Evolutionary conservation across 208 protist species (phyloP).

Genomic region (Crithidia expoeki): DNA sequence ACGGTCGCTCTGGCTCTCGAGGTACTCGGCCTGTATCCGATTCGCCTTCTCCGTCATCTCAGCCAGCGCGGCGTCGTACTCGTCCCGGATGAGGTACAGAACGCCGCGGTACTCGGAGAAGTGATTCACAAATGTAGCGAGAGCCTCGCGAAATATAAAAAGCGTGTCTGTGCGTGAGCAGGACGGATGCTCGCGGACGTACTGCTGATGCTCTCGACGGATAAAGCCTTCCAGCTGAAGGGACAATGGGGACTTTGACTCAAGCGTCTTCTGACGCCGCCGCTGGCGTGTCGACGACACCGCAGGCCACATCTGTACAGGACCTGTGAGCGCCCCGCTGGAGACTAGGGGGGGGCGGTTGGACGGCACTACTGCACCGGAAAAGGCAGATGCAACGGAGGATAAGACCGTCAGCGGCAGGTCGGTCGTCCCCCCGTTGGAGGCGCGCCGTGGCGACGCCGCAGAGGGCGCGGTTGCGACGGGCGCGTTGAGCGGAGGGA

Average conservation of each 20-base stretch:
- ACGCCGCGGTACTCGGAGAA: conserved; percentile 81
- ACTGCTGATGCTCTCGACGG: conserved; percentile 75
- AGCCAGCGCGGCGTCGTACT: conserved; percentile 78
- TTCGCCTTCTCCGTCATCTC: conserved; percentile 61
- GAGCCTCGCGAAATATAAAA: conserved; percentile 84
- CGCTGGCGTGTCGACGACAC: conserved; percentile 25
- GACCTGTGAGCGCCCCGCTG: conserved; percentile 3
- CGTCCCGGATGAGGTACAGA: conserved; percentile 77
- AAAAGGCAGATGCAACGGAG: background rate
- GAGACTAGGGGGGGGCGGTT: conserved; percentile 9
- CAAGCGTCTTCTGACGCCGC: conserved; percentile 20
- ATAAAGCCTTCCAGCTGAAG: conserved; percentile 87
- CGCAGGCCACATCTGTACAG: conserved; percentile 35
- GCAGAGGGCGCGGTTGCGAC: conserved; percentile 13
- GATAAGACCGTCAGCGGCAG: conserved; percentile 11
- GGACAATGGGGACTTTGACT: conserved; percentile 73
- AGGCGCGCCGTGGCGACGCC: conserved; percentile 9
- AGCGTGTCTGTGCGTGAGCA: conserved; percentile 74
- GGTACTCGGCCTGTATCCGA: conserved; percentile 54
- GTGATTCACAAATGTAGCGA: conserved; percentile 79
- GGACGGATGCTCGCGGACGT: conserved; percentile 60
- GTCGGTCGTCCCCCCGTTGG: background rate
- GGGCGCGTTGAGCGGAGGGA: conserved; percentile 20
- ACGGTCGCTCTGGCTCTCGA: conserved; percentile 75
- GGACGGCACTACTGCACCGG: background rate